Evolutionary conservation across 805 yeast species (phyloP).

Genomic region (Candida sakaeoensis): DNA sequence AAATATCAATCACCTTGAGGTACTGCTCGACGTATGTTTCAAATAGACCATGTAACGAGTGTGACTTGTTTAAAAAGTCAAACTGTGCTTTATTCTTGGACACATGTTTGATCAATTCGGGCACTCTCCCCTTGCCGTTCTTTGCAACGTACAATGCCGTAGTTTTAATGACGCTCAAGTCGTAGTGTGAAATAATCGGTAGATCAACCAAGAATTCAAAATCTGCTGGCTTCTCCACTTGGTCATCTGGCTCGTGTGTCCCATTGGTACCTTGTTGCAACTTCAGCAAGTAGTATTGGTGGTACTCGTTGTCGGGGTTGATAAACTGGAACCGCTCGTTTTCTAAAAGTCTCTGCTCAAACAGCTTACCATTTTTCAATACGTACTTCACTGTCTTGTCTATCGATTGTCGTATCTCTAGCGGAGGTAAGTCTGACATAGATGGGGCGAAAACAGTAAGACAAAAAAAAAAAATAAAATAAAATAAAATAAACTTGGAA

Average conservation of each 20-base stretch:
- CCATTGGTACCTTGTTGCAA: no score
- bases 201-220: slow-evolving; percentile 24
- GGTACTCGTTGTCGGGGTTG: slow-evolving; percentile 47
- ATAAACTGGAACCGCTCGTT: slow-evolving; percentile 67
- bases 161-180: slow-evolving; percentile 63
- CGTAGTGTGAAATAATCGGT: slow-evolving; percentile 52
- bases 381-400: slow-evolving; percentile 74
- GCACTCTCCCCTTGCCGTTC: slow-evolving; percentile 48
- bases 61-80: slow-evolving; percentile 58
- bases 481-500: no score
- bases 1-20: slow-evolving; percentile 18
- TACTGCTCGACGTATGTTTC: slow-evolving; percentile 55
- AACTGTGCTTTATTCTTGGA: slow-evolving; percentile 51
- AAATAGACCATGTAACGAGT: slow-evolving; percentile 58
- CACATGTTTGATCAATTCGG: slow-evolving; percentile 33
- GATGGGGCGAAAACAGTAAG: slow-evolving; percentile 4
- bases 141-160: slow-evolving; percentile 68
- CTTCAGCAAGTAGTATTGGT: slow-evolving; percentile 54
- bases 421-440: slow-evolving; percentile 44
- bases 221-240: slow-evolving; percentile 14
- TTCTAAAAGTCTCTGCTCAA: slow-evolving; percentile 54
- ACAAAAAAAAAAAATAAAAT: no score
- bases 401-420: slow-evolving; percentile 47
- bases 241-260: slow-evolving; percentile 9
- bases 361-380: slow-evolving; percentile 58